These are phyloP conservation scores for Bimuria novae-zelandiae DNA, from an alignment of 2,329 filamentous ascomycete species.

Conservation along the genomic window DNA sequence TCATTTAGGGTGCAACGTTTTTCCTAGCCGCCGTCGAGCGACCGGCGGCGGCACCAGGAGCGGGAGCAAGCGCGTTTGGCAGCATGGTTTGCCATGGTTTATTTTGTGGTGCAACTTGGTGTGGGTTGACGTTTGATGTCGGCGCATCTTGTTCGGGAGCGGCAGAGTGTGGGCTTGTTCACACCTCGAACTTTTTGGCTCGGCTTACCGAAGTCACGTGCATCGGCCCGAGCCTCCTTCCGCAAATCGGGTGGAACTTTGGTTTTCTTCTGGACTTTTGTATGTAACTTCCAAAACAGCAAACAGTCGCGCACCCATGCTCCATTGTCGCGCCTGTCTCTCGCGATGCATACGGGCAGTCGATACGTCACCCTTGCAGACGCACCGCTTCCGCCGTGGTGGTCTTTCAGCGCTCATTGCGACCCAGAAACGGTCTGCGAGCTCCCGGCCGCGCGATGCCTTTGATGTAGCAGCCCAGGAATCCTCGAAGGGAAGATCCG, in stretches of 20 bases:
- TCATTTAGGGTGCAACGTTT: conserved; percentile 30
- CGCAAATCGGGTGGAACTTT: neutral
- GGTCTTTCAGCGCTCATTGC: conserved; percentile 19
- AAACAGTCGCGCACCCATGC: conserved; percentile 41
- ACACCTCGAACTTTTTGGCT: too few species aligned
- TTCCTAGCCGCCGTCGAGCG: conserved; percentile 19
- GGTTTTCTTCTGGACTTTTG: neutral
- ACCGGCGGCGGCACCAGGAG: conserved; percentile 16
- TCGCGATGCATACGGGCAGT: conserved; percentile 51
- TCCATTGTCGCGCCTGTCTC: conserved; percentile 52
- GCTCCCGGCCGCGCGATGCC: neutral
- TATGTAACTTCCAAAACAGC: conserved; percentile 7
- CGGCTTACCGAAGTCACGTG: too few species aligned
- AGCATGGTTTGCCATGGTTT: neutral
- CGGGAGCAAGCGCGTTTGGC: neutral
- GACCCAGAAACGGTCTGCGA: conserved; percentile 24
- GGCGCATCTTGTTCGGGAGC: neutral
- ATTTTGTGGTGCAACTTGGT: neutral
- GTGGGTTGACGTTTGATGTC: neutral
- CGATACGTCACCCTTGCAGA: conserved; percentile 30
- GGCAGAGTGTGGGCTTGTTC: too few species aligned
- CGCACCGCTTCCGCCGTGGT: conserved; percentile 28
- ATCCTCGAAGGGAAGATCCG: conserved; percentile 16
- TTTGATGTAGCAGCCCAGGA: conserved; percentile 12
- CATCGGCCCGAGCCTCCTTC: too few species aligned